phyloP scores from a whole-genome alignment of 371 early-diverging fungal genomes.

The Mortierella sp. region DNA sequence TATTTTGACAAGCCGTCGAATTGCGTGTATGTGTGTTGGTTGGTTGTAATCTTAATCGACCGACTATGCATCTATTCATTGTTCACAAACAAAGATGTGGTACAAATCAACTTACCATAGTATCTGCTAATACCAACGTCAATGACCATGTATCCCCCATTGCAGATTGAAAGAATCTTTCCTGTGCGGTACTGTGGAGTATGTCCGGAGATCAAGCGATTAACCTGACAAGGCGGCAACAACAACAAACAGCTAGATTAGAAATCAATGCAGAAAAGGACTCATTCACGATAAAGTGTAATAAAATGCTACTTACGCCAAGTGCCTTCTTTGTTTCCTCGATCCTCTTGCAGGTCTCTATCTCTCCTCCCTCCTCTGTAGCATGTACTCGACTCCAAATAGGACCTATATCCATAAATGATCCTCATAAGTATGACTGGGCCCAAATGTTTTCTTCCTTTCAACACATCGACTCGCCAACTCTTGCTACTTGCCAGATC shows the following conservation, averaged over 20 bases:
- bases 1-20: not conserved
- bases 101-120: conserved; percentile 61
- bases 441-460: not conserved
- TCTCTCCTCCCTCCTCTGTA: conserved; percentile 30
- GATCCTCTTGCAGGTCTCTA: conserved; percentile 31
- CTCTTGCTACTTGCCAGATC: conserved; percentile 13
- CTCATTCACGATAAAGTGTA: too few relatives aligned
- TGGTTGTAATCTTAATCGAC: too few relatives aligned
- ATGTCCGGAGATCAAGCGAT: conserved; percentile 87
- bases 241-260: not conserved
- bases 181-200: conserved; percentile 72
- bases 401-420: conserved; percentile 24
- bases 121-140: conserved; percentile 83
- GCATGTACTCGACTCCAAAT: conserved; percentile 47
- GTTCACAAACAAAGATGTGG: too few relatives aligned
- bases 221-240: conserved; percentile 58
- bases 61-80: too few relatives aligned
- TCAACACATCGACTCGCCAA: not conserved
- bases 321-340: conserved; percentile 43
- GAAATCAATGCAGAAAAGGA: too few relatives aligned
- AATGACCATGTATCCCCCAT: conserved; percentile 74
- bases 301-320: conserved; percentile 26
- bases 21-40: too few relatives aligned
- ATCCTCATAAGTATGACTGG: not conserved
- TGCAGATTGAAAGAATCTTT: conserved; percentile 73